A percentile compares a stretch with the other conserved stretches of the same genome.
These are phyloP conservation scores for Xylaria arbuscula DNA, from an alignment of 2,329 filamentous ascomycete species.

Conservation along the genomic window DNA sequence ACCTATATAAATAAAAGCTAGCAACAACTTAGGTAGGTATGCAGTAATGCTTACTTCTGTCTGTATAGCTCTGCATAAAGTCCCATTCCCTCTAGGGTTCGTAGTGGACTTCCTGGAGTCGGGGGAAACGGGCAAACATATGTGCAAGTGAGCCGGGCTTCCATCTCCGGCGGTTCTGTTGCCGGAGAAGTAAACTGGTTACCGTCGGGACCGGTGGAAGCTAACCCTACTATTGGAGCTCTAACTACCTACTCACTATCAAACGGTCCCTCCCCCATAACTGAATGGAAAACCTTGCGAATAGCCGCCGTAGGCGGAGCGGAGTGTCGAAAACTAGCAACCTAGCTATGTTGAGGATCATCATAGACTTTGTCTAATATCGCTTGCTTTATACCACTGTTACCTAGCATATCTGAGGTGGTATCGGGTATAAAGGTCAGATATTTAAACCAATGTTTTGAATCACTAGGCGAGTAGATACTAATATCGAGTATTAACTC, in stretches of 20 bases:
- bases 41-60: conserved; percentile 23
- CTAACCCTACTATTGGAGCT: conserved; percentile 45
- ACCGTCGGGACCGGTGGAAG: conserved; percentile 47
- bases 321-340: conserved; percentile 28
- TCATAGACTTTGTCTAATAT: conserved; percentile 27
- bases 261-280: conserved; percentile 43
- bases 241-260: conserved; percentile 35
- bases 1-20: conserved; percentile 13
- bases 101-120: conserved; percentile 49
- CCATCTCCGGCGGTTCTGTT: conserved; percentile 51
- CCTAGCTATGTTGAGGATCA: conserved; percentile 43
- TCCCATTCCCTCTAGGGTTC: conserved; percentile 50
- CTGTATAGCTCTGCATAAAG: conserved; percentile 13
- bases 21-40: conserved; percentile 12
- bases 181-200: conserved; percentile 48
- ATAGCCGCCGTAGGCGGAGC: conserved; percentile 35
- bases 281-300: conserved; percentile 40
- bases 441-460: conserved; percentile 53
- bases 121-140: conserved; percentile 48
- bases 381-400: conserved; percentile 16
- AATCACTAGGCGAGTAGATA: conserved; percentile 53
- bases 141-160: conserved; percentile 45
- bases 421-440: conserved; percentile 46
- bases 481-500: conserved; percentile 53
- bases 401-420: conserved; percentile 25